Conservation (phyloP, 257 asterid species). For the Penstemon newberryi region DNA sequence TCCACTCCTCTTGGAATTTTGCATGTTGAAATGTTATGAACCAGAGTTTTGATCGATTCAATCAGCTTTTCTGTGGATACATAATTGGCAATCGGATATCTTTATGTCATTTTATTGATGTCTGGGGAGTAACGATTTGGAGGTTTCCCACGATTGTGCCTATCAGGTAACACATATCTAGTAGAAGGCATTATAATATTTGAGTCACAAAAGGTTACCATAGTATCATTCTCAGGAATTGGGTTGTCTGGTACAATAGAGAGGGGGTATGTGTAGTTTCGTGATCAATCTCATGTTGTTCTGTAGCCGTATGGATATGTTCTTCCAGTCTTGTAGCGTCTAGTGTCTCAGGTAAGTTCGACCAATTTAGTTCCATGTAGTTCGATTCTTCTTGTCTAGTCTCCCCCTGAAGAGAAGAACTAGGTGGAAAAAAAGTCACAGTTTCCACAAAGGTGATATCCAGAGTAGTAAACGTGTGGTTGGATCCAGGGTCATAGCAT, state of each 20-base stretch:
- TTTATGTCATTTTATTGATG: background rate
- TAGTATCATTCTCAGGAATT: background rate
- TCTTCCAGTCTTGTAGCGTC: background rate
- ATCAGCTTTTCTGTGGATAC: background rate
- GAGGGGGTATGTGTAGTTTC: background rate
- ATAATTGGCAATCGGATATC: slow-evolving; percentile 2
- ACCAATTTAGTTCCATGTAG: background rate
- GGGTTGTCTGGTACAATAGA: background rate
- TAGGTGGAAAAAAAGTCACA: background rate
- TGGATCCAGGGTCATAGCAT: background rate
- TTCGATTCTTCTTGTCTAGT: no score
- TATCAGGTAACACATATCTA: background rate
- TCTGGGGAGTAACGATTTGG: background rate
- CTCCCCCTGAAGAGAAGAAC: background rate
- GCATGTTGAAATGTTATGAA: background rate
- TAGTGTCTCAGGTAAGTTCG: background rate
- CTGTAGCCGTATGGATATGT: no score
- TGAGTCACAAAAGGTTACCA: background rate
- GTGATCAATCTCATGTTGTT: no score
- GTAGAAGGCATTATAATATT: background rate
- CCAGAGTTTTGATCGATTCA: background rate
- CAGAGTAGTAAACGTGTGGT: background rate
- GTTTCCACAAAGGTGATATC: slow-evolving; percentile 1
- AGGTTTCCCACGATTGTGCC: background rate
- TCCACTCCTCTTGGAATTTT: background rate